Conservation (phyloP, 768 basidiomycete species). For the Mycena rebaudengoi region DNA sequence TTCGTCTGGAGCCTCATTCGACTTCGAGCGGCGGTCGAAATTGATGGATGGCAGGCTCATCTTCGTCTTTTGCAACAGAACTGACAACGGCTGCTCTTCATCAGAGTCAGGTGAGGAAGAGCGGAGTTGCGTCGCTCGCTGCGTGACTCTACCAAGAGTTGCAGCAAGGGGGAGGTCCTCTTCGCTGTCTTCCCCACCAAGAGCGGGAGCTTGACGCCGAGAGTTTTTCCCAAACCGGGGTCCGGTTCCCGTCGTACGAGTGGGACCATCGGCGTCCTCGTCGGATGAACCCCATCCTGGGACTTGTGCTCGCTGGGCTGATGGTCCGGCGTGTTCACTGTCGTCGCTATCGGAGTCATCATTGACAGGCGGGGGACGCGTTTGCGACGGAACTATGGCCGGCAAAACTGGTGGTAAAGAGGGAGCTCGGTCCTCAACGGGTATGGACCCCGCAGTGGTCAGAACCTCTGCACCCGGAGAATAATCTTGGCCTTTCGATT, state of each 20-base stretch:
- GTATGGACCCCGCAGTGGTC: conserved; percentile 21
- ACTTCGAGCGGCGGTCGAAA: conserved; percentile 43
- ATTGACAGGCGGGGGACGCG: conserved; percentile 50
- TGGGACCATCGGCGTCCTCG: conserved; percentile 62
- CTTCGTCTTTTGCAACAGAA: conserved; percentile 59
- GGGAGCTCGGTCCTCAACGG: conserved; percentile 41
- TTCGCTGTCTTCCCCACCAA: conserved; percentile 66
- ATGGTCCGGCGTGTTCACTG: conserved; percentile 44
- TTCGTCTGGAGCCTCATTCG: conserved; percentile 41
- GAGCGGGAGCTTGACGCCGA: conserved; percentile 23
- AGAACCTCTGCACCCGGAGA: conserved; percentile 8
- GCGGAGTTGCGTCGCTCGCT: conserved; percentile 46
- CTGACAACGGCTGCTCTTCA: conserved; percentile 77
- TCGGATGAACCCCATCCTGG: conserved; percentile 70
- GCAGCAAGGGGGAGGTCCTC: conserved; percentile 83
- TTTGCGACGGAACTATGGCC: conserved; percentile 47
- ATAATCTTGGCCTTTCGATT: conserved; percentile 15
- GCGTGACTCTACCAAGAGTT: conserved; percentile 63
- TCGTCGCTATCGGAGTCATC: conserved; percentile 66
- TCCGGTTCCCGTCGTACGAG: conserved; percentile 67
- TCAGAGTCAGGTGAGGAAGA: conserved; percentile 58
- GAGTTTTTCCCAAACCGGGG: conserved; percentile 54
- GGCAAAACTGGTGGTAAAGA: conserved; percentile 56
- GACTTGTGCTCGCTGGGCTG: conserved; percentile 11
- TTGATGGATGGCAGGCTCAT: conserved; percentile 52